These are phyloP conservation scores for Pisolithus albus DNA, from an alignment of 768 basidiomycete genomes.

Conservation along the genomic window DNA sequence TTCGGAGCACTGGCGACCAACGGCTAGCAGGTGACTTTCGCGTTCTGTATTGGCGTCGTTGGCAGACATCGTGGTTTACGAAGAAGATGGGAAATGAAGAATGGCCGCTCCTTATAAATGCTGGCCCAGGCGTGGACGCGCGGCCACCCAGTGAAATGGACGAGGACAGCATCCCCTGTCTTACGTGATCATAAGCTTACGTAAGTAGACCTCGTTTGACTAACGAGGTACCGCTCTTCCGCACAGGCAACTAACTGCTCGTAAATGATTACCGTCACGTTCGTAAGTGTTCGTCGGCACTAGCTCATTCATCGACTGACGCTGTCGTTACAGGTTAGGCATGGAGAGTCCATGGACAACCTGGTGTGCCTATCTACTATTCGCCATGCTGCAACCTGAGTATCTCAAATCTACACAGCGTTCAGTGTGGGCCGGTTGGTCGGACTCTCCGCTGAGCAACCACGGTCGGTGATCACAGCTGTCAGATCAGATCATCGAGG, in stretches of 20 bases:
- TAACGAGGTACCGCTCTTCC: no score
- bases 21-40: slow-evolving; percentile 51
- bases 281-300: background rate
- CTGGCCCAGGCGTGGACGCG: slow-evolving; percentile 16
- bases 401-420: slow-evolving; percentile 22
- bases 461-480: slow-evolving; percentile 46
- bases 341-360: slow-evolving; percentile 76
- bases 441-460: slow-evolving; percentile 65
- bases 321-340: slow-evolving; percentile 46
- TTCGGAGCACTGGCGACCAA: slow-evolving; percentile 70
- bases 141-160: slow-evolving; percentile 7
- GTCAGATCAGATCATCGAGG: background rate
- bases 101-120: slow-evolving; percentile 10
- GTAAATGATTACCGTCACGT: background rate
- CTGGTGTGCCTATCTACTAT: slow-evolving; percentile 36
- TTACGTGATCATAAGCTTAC: background rate
- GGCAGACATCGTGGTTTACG: slow-evolving; percentile 17
- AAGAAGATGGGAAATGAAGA: background rate
- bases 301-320: background rate
- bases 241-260: background rate
- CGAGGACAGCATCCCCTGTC: no score
- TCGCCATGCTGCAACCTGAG: background rate
- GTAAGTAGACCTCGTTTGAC: background rate
- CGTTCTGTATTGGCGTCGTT: slow-evolving; percentile 26
- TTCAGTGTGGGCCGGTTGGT: slow-evolving; percentile 68